Base-by-base conservation (phyloP, 2,329 filamentous ascomycete genomes). In the Fusarium buharicum region DNA sequence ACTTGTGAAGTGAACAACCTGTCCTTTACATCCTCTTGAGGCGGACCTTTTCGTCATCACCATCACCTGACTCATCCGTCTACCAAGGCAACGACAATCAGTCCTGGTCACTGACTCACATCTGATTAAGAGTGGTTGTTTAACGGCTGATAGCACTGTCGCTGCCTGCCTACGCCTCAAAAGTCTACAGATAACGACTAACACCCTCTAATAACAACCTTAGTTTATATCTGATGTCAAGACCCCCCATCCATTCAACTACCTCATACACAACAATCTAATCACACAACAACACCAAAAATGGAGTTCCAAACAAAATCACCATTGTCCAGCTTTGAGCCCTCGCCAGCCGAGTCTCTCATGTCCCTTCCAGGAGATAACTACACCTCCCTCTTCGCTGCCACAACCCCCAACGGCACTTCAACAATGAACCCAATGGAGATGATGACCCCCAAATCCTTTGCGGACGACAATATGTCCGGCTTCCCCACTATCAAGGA, bases 271-370 rank as follows among this genome's bases (percentile, higher is more conserved):
- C 18, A 27, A 16, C 30, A 48, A n/a, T 48, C 56, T 50, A 67
- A 54, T 51, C 39, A 55, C 50, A 50, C 48, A 50, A 50, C 48
- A 50, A 56, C 55, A 56, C 50, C 60, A 63, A 60, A n/a, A 5
- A 81, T 82, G 80, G 74, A 76, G 52, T 74, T 73, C 44, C 73
- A 76, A 72, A 74, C 76, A 75, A 44, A 68, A 13, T 77, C 80
- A 54, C 78, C 81, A 33, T 70, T 76, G 56, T 71, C 82, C 73
- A 85, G 85, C 74, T 78, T 84, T 64, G 82, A 86, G 73, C 69
- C 77, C 55, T 85, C 83, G 36, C 83, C 83, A 3, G 75, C 80
- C 71, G 84, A 86, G 72, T 85, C 83, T 6, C 77, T 84, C 39
- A 72, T 85, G 33, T 85, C 84, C 3, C 75, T 78, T 1, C 81